Evolutionary conservation across 2,329 filamentous ascomycete species (phyloP), one percentile per base, ranked within the genome.

Genomic region (Ophiostoma piceae): DNA sequence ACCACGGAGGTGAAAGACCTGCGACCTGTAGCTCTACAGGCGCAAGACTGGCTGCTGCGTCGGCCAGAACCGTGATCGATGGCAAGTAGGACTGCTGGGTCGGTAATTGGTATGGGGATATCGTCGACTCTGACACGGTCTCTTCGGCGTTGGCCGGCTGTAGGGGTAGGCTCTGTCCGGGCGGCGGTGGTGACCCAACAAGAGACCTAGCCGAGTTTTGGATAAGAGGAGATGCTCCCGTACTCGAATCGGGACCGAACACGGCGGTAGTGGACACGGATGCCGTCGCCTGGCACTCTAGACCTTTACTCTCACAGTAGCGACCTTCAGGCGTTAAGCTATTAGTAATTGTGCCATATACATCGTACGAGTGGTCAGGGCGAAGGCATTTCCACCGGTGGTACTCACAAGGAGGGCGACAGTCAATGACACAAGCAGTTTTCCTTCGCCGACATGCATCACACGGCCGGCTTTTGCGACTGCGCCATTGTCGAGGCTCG

Each of bases 301-400:
- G 51, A 26, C 51, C 22, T 57, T 57, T 57, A 7, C 51, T 57
- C 51, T 57, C 51, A 57, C 51, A 57, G n/a, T 22, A 57, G n/a
- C 51, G 51, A 14, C 51, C 51, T 57, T 41, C 39, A 14, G 9
- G 12, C 5, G 8, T 9, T 11, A 26, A 9, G 51, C n/a, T 11
- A 12, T 57, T 26, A 57, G 51, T 16, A 47, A n/a, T 47, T 47
- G 16, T 47, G 43, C 19, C 6, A n/a, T n/a, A 19, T 43, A 16
- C 41, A 43, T 35, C 35, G 35, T 8, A 35, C 35, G 8, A 16
- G 41, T 11, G 4, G 12, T 16, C 43, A 19, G 16, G 7, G 7
- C 7, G 43, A 3, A 7, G 14, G 7, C 6, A 47, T 47, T 7
- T 47, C 19, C 43, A 19, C 43, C 82, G 8, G 83, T 76, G 0